These are phyloP conservation scores for Ilyonectria destructans DNA, from an alignment of 2,329 filamentous ascomycete genomes.

Conservation along the genomic window DNA sequence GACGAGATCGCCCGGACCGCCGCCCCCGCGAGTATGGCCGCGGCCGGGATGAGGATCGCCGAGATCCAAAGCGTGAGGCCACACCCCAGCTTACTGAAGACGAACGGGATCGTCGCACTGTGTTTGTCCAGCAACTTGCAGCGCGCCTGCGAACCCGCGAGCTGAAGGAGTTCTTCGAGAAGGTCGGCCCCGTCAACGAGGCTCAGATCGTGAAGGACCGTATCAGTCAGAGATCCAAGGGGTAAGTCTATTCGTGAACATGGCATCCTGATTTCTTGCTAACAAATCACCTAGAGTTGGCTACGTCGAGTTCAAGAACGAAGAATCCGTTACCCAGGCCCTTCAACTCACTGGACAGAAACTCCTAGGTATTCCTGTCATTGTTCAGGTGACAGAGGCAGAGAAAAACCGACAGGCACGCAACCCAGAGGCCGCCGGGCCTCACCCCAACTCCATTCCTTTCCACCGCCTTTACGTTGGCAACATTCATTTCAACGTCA, in stretches of 20 bases:
- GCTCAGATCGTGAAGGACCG: conserved; percentile 99
- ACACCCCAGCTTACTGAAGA: conserved; percentile 90
- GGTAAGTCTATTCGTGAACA: conserved; percentile 72
- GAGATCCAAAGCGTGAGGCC: conserved; percentile 63
- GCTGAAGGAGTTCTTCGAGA: conserved; percentile 95
- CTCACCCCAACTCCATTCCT: conserved; percentile 86
- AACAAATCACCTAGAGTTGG: conserved; percentile 81
- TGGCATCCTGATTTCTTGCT: conserved; percentile 10
- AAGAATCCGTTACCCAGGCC: conserved; percentile 93
- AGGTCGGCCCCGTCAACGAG: conserved; percentile 94
- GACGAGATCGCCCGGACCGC: conserved; percentile 69
- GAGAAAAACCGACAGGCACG: conserved; percentile 99
- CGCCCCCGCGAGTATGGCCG: conserved; percentile 68
- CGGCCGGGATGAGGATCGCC: conserved; percentile 66
- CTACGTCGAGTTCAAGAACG: conserved; percentile 98
- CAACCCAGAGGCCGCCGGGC: conserved; percentile 79
- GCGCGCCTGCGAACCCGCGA: conserved; percentile 93
- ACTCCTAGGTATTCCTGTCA: conserved; percentile 98
- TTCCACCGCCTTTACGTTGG: conserved; percentile 99
- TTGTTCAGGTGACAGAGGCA: conserved; percentile 97
- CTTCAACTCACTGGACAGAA: conserved; percentile 99
- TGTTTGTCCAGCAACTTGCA: conserved; percentile 98
- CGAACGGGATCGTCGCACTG: conserved; percentile 95
- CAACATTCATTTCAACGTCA: conserved; percentile 99
- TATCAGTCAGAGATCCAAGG: conserved; percentile 96